These are phyloP conservation scores for Heimioporus punctisporus DNA, from an alignment of 1,284 basidiomycete genomes.

Conservation along the genomic window DNA sequence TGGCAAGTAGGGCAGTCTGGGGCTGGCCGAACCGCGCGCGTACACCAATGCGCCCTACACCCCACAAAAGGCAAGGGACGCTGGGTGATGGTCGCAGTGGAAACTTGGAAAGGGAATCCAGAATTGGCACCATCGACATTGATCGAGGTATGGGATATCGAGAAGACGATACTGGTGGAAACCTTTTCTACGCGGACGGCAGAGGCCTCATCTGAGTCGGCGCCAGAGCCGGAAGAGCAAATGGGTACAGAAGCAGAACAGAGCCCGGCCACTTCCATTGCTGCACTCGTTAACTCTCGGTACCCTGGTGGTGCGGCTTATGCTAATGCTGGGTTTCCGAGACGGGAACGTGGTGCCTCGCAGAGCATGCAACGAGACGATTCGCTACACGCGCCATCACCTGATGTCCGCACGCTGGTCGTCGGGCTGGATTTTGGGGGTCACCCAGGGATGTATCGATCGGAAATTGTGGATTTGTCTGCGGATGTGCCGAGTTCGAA, in stretches of 20 bases:
- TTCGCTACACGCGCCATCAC: constrained; percentile 46
- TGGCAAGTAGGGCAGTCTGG: constrained; percentile 77
- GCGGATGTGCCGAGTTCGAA: constrained; percentile 40
- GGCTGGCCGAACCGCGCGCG: constrained; percentile 52
- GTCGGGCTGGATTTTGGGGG: constrained; percentile 78
- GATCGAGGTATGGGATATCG: constrained; percentile 84
- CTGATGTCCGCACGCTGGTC: constrained; percentile 65
- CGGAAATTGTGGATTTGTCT: constrained; percentile 54
- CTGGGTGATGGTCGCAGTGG: constrained; percentile 87
- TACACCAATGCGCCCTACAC: constrained; percentile 79
- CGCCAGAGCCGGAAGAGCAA: constrained; percentile 53
- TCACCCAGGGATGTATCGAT: constrained; percentile 52
- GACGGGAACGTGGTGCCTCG: constrained; percentile 25
- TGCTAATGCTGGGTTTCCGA: constrained; percentile 18
- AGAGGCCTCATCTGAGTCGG: constrained; percentile 40
- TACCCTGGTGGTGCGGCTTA: constrained; percentile 39
- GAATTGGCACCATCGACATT: constrained; percentile 49
- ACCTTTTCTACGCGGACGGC: constrained; percentile 58
- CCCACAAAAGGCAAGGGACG: constrained; percentile 86
- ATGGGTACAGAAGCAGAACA: constrained; percentile 56
- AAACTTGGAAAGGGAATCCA: constrained; percentile 45
- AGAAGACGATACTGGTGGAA: constrained; percentile 68
- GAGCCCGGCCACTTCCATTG: constrained; percentile 70
- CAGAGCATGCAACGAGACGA: constrained; percentile 35
- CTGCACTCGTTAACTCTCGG: constrained; percentile 49